A percentile compares a stretch with the other conserved stretches of the same genome.
Conservation (phyloP, 306 rosid genomes). For the Delonix regia region DNA sequence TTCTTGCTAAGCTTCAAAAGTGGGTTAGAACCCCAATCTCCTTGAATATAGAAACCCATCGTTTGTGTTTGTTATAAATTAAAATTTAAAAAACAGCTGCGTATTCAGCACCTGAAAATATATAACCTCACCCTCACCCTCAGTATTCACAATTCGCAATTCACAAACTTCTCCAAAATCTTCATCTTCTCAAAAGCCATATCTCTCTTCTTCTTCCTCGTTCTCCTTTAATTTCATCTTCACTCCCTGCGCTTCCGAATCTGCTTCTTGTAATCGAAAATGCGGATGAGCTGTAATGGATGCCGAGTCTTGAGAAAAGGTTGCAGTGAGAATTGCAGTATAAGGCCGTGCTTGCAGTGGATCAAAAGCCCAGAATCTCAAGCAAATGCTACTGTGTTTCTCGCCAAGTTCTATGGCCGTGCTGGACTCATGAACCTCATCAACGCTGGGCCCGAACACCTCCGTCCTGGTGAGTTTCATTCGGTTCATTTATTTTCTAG, state of each 20-base stretch:
- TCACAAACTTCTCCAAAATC: not conserved
- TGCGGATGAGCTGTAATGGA: conserved; percentile 99
- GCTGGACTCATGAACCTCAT: conserved; percentile 97
- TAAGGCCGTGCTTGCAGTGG: conserved; percentile 91
- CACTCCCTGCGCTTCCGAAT: not conserved
- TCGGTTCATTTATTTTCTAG: not conserved
- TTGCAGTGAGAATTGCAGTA: conserved; percentile 92
- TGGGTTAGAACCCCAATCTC: conserved; percentile 46
- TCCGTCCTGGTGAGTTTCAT: conserved; percentile 73
- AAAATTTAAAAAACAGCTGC: conserved; percentile 51
- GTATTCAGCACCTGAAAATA: conserved; percentile 46
- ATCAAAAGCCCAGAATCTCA: conserved; percentile 92
- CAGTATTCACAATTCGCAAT: not conserved
- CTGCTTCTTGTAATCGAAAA: conserved; percentile 33
- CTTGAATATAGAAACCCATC: conserved; percentile 72
- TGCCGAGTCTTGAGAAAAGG: conserved; percentile 91
- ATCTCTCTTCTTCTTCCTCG: conserved; percentile 5
- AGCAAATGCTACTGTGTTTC: conserved; percentile 94
- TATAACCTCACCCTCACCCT: conserved; percentile 14
- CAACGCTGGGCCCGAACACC: conserved; percentile 94
- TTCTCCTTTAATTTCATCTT: too few relatives aligned
- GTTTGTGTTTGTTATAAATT: conserved; percentile 34
- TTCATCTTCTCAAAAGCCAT: conserved; percentile 28
- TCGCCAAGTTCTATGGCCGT: conserved; percentile 95
- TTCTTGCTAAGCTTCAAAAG: not conserved